phyloP scores from a whole-genome alignment of 1,139 yeast genomes.

The Nadsonia starkeyi-henricii region DNA sequence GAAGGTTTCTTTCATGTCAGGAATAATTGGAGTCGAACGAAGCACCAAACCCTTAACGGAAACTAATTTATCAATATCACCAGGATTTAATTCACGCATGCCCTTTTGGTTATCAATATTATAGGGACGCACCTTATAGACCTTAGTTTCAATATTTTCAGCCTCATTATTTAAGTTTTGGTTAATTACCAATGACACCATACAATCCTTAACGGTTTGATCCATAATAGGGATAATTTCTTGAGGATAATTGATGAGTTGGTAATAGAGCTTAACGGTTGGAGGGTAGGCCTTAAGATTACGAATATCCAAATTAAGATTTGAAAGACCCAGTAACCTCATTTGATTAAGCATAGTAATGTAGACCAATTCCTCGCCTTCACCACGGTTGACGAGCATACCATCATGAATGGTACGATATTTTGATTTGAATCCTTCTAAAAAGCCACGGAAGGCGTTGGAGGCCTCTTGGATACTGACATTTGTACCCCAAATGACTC shows the following conservation, averaged over 20 bases:
- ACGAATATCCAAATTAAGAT: slow-evolving; percentile 70
- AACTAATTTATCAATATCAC: slow-evolving; percentile 86
- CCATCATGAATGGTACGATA: slow-evolving; percentile 53
- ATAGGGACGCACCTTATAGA: slow-evolving; percentile 81
- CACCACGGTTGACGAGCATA: slow-evolving; percentile 32
- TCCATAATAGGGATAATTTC: slow-evolving; percentile 97
- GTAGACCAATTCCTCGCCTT: slow-evolving; percentile 64
- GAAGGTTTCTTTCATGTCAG: slow-evolving; percentile 96
- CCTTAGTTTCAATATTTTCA: slow-evolving; percentile 63
- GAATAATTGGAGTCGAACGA: slow-evolving; percentile 81
- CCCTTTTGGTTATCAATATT: slow-evolving; percentile 47
- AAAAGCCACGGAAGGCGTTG: slow-evolving; percentile 63
- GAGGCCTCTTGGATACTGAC: slow-evolving; percentile 84
- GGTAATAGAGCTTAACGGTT: slow-evolving; percentile 69
- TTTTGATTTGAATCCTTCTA: slow-evolving; percentile 70
- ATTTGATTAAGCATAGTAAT: slow-evolving; percentile 59
- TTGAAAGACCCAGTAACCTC: slow-evolving; percentile 67
- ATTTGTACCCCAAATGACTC: slow-evolving; percentile 98
- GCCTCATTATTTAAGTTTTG: slow-evolving; percentile 22
- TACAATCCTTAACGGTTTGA: slow-evolving; percentile 81
- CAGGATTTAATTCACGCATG: slow-evolving; percentile 90
- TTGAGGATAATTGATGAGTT: slow-evolving; percentile 83
- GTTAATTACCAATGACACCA: slow-evolving; percentile 45
- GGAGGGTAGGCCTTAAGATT: slow-evolving; percentile 65
- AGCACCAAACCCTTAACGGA: slow-evolving; percentile 83